These are phyloP conservation scores for Exobasidium cylindrosporum DNA, from an alignment of 1,284 basidiomycete genomes.

Conservation along the genomic window DNA sequence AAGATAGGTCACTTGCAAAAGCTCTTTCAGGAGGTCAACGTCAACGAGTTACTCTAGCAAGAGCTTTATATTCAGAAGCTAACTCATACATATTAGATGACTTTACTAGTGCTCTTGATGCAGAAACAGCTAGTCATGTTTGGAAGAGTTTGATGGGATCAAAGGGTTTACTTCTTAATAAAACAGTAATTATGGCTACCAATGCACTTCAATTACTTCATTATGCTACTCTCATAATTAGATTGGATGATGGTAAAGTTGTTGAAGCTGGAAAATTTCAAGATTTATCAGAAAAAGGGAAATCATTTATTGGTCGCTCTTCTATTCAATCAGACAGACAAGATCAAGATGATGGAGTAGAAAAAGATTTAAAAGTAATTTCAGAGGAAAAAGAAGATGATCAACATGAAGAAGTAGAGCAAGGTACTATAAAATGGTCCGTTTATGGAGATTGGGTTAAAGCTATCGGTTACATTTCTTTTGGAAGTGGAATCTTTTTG, in stretches of 20 bases:
- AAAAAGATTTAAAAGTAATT: conserved; percentile 2
- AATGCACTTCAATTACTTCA: conserved; percentile 37
- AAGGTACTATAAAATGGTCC: conserved; percentile 23
- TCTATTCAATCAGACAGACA: conserved; percentile 24
- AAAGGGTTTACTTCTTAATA: conserved; percentile 24
- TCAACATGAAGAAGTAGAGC: conserved; percentile 26
- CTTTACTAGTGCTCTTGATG: conserved; percentile 19
- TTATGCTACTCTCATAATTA: conserved; percentile 23
- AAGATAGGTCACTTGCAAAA: conserved; percentile 16
- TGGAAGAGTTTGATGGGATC: conserved; percentile 33
- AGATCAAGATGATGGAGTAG: conserved; percentile 10
- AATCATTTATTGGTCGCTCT: conserved; percentile 29
- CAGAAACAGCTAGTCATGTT: conserved; percentile 20
- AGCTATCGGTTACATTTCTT: conserved; percentile 9
- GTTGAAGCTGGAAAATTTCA: conserved; percentile 31
- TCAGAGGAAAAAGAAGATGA: conserved; percentile 18
- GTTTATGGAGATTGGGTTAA: conserved; percentile 22
- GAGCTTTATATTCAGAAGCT: conserved; percentile 19
- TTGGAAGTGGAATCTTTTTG: background rate
- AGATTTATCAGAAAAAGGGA: conserved; percentile 31
- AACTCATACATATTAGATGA: conserved; percentile 20
- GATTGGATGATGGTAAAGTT: conserved; percentile 32
- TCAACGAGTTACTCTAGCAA: conserved; percentile 16
- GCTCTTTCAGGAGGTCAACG: conserved; percentile 21
- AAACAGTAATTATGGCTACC: conserved; percentile 38